These are phyloP conservation scores for Solanum chacoense DNA, from an alignment of 305 asterid genomes.

Conservation along the genomic window DNA sequence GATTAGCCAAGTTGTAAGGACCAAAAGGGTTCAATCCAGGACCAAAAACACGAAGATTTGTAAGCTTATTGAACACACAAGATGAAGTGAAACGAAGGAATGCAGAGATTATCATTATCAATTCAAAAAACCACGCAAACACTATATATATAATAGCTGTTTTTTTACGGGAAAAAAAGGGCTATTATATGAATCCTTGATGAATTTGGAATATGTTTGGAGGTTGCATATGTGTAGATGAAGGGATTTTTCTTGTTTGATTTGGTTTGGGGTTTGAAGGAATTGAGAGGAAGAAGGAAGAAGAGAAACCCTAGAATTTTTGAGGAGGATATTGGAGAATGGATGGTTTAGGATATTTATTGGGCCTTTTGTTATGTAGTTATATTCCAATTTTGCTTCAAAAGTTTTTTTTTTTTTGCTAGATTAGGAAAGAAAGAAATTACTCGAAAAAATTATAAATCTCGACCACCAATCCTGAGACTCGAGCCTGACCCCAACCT, in stretches of 20 bases:
- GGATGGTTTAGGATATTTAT: background rate
- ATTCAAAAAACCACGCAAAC: background rate
- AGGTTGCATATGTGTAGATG: slow-evolving; percentile 13
- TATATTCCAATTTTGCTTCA: background rate
- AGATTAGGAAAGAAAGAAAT: background rate
- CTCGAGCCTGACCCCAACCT: background rate
- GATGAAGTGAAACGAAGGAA: slow-evolving; percentile 38
- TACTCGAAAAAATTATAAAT: background rate
- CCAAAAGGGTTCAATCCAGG: slow-evolving; percentile 97
- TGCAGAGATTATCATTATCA: slow-evolving; percentile 31
- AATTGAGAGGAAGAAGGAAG: background rate
- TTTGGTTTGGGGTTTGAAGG: background rate
- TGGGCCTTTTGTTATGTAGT: background rate
- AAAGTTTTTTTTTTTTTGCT: background rate
- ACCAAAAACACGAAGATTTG: slow-evolving; percentile 75
- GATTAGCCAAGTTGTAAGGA: slow-evolving; percentile 68
- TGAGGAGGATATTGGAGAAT: background rate
- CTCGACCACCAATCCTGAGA: background rate
- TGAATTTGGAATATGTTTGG: slow-evolving; percentile 9
- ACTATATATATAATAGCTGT: background rate
- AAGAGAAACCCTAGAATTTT: slow-evolving; percentile 6
- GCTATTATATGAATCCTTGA: slow-evolving; percentile 1
- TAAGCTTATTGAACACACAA: slow-evolving; percentile 27
- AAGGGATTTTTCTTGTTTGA: background rate
- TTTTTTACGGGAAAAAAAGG: background rate